phyloP scores from a whole-genome alignment of 2,329 filamentous ascomycete species.

The Diplodia scrobiculata region DNA sequence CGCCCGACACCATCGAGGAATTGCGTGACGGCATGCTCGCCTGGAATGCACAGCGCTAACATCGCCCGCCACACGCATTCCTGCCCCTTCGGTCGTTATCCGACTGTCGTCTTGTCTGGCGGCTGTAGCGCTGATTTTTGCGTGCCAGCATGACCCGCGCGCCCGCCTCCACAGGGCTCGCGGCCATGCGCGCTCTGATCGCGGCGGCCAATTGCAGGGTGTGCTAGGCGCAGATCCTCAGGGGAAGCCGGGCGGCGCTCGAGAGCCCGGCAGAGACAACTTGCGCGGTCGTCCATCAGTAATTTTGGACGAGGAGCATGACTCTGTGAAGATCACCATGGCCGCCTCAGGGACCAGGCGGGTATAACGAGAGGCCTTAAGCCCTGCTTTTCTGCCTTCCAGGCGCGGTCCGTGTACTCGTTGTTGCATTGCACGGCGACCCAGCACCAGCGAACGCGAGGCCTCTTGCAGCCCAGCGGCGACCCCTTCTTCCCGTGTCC shows the following conservation, averaged over 20 bases:
- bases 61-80: slow-evolving; percentile 4
- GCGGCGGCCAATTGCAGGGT: slow-evolving; percentile 14
- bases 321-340: slow-evolving; percentile 23
- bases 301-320: slow-evolving; percentile 12
- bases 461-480: slow-evolving; percentile 23
- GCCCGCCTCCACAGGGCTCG: slow-evolving; percentile 20
- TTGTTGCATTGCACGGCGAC: slow-evolving; percentile 21
- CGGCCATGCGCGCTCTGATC: slow-evolving; percentile 21
- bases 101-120: not conserved
- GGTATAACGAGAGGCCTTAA: slow-evolving; percentile 14
- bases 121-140: slow-evolving; percentile 5
- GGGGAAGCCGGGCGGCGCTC: slow-evolving; percentile 17
- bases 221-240: slow-evolving; percentile 24
- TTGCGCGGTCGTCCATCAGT: slow-evolving; percentile 6
- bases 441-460: slow-evolving; percentile 1
- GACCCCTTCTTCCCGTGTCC: slow-evolving; percentile 20
- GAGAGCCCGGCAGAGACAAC: slow-evolving; percentile 5
- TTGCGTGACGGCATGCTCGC: slow-evolving; percentile 13
- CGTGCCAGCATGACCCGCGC: not conserved
- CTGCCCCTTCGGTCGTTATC: not conserved
- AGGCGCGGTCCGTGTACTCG: not conserved
- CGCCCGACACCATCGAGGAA: not conserved
- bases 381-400: not conserved
- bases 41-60: slow-evolving; percentile 15
- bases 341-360: slow-evolving; percentile 24